phyloP scores from a whole-genome alignment of 441 rosid species.

The Mallotus japonicus region DNA sequence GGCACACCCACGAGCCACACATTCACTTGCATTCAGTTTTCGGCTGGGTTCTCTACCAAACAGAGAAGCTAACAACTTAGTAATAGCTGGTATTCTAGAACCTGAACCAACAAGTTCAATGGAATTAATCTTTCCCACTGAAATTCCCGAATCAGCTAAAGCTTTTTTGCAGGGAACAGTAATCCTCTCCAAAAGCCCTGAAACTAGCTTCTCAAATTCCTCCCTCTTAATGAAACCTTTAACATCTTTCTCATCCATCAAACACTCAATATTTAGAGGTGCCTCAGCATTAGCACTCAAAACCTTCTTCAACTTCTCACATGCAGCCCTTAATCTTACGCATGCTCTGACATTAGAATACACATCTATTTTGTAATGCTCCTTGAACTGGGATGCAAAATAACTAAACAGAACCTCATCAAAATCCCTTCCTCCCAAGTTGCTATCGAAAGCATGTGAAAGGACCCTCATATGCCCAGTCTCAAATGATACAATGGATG shows the following conservation, averaged over 20 bases:
- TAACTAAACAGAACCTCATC: constrained; percentile 74
- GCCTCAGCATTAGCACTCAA: constrained; percentile 96
- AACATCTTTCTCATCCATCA: constrained; percentile 98
- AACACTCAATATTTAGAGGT: constrained; percentile 78
- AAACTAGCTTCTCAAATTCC: constrained; percentile 61
- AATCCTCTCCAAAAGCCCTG: constrained; percentile 42
- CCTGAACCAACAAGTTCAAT: constrained; percentile 66
- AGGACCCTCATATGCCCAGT: constrained; percentile 68
- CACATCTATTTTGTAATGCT: constrained; percentile 75
- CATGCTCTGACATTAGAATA: constrained; percentile 68
- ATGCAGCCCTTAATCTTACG: constrained; percentile 72
- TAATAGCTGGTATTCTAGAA: constrained; percentile 55
- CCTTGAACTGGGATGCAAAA: constrained; percentile 76
- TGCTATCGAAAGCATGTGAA: constrained; percentile 78
- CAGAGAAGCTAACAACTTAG: constrained; percentile 38
- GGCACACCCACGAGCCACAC: constrained; percentile 67
- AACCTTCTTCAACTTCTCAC: constrained; percentile 94
- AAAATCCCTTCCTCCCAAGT: constrained; percentile 89
- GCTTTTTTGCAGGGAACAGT: constrained; percentile 48
- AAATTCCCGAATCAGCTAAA: constrained; percentile 43
- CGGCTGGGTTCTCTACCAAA: constrained; percentile 54
- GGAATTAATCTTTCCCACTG: constrained; percentile 39
- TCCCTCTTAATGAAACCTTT: constrained; percentile 87
- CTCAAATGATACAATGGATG: constrained; percentile 62
- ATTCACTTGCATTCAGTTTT: constrained; percentile 59